These are phyloP conservation scores for Fusarium caatingaense DNA, from an alignment of 2,329 filamentous ascomycete species.

Conservation along the genomic window DNA sequence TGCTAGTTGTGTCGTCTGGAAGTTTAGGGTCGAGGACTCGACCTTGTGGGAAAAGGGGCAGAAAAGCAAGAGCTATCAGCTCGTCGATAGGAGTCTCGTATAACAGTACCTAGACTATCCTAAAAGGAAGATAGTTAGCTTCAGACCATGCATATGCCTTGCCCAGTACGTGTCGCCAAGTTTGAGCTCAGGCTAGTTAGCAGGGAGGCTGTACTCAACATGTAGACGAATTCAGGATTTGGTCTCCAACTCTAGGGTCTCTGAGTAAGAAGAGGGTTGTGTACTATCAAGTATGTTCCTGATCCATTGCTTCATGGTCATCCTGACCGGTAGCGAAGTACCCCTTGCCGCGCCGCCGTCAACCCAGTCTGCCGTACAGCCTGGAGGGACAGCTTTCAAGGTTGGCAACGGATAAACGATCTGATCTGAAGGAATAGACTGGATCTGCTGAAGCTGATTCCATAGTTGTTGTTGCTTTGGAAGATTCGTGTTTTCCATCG, in stretches of 20 bases:
- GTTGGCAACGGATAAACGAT: neutral
- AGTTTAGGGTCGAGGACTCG: neutral
- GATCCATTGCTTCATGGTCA: neutral
- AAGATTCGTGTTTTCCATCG: neutral
- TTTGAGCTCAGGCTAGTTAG: neutral
- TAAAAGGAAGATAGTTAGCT: neutral
- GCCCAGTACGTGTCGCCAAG: neutral
- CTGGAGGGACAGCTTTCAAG: neutral
- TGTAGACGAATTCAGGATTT: neutral
- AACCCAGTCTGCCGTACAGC: neutral
- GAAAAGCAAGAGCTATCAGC: neutral
- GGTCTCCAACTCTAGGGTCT: neutral
- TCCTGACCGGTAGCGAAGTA: neutral
- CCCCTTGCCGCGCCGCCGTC: neutral
- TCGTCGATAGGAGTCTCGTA: neutral
- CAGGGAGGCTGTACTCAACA: neutral
- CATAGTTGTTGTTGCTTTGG: neutral
- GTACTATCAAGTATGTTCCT: neutral
- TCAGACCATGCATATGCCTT: neutral
- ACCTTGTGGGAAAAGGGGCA: neutral
- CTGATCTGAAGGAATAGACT: neutral
- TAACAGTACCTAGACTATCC: neutral
- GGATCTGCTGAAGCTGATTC: neutral
- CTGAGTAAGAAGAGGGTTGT: neutral
- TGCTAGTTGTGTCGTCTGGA: neutral